Evolutionary conservation across 2,329 filamentous ascomycete species (phyloP).

Genomic region (Erysiphe pulchra): DNA sequence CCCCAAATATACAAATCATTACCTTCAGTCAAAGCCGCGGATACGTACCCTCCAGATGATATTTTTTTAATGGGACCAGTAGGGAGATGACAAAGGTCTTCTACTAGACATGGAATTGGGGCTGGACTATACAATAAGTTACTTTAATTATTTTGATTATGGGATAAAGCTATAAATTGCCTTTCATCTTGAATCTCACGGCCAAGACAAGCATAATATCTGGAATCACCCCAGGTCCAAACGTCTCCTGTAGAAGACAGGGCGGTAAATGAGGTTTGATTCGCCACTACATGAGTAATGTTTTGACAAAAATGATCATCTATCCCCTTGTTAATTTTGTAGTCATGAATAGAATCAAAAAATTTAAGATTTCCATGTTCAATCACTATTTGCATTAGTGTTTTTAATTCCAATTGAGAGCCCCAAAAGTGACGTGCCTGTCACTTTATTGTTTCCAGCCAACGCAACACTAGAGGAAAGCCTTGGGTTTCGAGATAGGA

Average conservation of each 20-base stretch:
- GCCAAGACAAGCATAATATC: conserved; percentile 30
- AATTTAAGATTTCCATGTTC: conserved; percentile 2
- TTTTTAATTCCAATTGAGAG: neutral
- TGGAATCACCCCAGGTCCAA: conserved; percentile 27
- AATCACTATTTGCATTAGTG: neutral
- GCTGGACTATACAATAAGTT: conserved; percentile 16
- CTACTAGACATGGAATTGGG: conserved; percentile 19
- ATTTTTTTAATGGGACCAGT: conserved; percentile 26
- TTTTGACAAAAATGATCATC: conserved; percentile 1
- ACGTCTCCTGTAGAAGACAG: conserved; percentile 15
- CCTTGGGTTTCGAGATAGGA: conserved; percentile 7
- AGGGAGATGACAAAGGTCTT: conserved; percentile 24
- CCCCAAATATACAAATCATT: conserved; percentile 39
- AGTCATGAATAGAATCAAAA: conserved; percentile 5
- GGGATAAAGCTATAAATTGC: conserved; percentile 1
- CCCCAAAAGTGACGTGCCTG: conserved; percentile 2
- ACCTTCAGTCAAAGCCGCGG: conserved; percentile 30
- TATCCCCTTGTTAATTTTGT: neutral
- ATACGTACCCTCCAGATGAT: conserved; percentile 25
- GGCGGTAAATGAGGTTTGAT: conserved; percentile 16
- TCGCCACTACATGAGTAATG: conserved; percentile 11
- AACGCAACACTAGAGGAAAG: conserved; percentile 11
- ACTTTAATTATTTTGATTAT: neutral
- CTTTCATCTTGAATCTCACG: conserved; percentile 16
- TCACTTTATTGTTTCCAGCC: conserved; percentile 14